A percentile compares a stretch with the other conserved stretches of the same genome.
Evolutionary conservation across 495 filamentous ascomycete species (phyloP).

Genomic region (Aspergillus hancockii): DNA sequence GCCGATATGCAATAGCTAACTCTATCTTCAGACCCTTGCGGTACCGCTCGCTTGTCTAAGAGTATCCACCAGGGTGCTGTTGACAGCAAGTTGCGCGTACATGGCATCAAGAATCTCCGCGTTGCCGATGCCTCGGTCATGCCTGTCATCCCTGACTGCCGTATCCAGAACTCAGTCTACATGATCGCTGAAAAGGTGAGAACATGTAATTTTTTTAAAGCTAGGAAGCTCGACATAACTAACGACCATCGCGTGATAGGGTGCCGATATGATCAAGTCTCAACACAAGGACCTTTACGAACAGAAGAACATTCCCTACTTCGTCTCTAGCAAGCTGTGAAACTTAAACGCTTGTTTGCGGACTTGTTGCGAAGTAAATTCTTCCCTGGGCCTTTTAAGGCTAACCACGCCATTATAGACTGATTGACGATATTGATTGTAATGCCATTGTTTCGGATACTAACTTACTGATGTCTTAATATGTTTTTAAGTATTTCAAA

Average conservation of each 20-base stretch:
- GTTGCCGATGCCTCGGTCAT: slow-evolving; percentile 47
- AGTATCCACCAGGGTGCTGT: slow-evolving; percentile 55
- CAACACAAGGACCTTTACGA: slow-evolving; percentile 33
- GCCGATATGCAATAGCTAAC: neutral
- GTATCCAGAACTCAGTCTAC: slow-evolving; percentile 53
- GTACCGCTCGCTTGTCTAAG: slow-evolving; percentile 54
- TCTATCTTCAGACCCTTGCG: slow-evolving; percentile 45
- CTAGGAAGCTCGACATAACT: neutral
- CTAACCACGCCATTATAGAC: neutral
- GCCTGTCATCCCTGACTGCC: slow-evolving; percentile 42
- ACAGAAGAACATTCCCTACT: slow-evolving; percentile 21
- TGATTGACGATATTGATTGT: neutral
- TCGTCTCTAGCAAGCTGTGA: slow-evolving; percentile 17
- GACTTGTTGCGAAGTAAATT: too few relatives aligned
- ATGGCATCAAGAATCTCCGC: slow-evolving; percentile 53
- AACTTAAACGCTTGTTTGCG: neutral
- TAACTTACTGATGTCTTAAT: neutral
- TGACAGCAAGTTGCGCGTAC: slow-evolving; percentile 53
- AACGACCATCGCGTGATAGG: slow-evolving; percentile 14
- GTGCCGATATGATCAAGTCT: slow-evolving; percentile 36
- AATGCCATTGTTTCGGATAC: neutral
- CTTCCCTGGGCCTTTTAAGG: neutral
- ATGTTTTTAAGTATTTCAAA: neutral
- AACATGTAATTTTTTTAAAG: slow-evolving; percentile 1
- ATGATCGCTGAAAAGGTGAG: slow-evolving; percentile 58